These are phyloP conservation scores for Nicotiana tabacum DNA, from an alignment of 257 asterid species.

Conservation along the genomic window DNA sequence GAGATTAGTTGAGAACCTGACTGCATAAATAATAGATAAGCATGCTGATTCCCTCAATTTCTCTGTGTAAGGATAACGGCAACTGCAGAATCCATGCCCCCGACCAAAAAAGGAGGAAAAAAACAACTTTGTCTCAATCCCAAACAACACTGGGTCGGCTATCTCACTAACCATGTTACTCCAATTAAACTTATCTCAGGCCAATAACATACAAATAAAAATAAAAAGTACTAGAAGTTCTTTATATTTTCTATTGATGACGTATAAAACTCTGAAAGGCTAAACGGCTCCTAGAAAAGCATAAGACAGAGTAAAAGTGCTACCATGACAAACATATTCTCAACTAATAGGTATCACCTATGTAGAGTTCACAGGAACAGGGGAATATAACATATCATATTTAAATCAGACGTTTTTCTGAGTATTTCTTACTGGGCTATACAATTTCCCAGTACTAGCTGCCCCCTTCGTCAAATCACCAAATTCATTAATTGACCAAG, in stretches of 20 bases:
- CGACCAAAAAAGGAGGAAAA: not conserved
- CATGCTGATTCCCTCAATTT: not conserved
- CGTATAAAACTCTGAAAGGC: too few species aligned
- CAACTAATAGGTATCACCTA: too few species aligned
- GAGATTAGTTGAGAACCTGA: not conserved
- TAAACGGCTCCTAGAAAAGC: too few species aligned
- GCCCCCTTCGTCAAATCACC: constrained; percentile 90
- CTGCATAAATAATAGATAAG: not conserved
- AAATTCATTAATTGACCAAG: constrained; percentile 83
- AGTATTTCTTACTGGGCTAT: constrained; percentile 35
- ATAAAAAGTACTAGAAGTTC: too few species aligned
- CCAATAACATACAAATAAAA: too few species aligned
- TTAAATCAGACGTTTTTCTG: constrained; percentile 34
- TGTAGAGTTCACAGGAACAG: not conserved
- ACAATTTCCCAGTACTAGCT: constrained; percentile 85
- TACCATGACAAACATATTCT: too few species aligned
- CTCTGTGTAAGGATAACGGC: not conserved
- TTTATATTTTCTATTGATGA: too few species aligned
- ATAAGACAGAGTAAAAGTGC: too few species aligned
- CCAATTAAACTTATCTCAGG: too few species aligned
- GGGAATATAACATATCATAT: not conserved
- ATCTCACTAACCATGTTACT: too few species aligned
- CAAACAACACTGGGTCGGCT: too few species aligned
- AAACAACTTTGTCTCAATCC: too few species aligned
- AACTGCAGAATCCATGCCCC: not conserved